Evolutionary conservation across 2,329 filamentous ascomycete genomes (phyloP).

Genomic region (Fusarium goolgardi): DNA sequence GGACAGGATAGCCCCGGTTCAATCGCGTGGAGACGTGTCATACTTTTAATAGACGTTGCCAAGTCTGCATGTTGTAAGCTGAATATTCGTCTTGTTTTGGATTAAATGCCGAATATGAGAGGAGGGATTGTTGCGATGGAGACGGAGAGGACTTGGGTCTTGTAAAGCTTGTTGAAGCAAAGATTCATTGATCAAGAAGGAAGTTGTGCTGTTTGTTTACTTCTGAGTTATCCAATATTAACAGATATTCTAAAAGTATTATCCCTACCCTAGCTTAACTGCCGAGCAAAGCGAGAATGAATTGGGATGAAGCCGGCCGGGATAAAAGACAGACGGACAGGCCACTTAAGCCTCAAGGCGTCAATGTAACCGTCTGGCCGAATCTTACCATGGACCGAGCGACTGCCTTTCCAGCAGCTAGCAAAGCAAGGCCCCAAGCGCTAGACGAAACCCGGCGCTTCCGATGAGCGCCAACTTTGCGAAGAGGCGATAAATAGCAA

Average conservation of each 20-base stretch:
- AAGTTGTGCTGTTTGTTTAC: neutral
- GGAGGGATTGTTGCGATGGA: neutral
- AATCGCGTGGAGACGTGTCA: neutral
- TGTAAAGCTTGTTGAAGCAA: neutral
- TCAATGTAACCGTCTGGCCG: conserved; percentile 31
- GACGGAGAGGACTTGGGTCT: too few relatives aligned
- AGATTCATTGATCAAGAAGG: neutral
- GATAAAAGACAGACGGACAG: conserved; percentile 2
- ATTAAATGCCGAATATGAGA: neutral
- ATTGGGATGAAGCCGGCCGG: conserved; percentile 14
- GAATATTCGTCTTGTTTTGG: neutral
- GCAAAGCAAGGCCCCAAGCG: conserved; percentile 4
- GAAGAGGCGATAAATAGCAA: neutral
- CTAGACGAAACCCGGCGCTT: conserved; percentile 20
- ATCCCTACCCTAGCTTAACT: conserved; percentile 1
- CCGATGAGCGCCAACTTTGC: neutral
- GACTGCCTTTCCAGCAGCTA: neutral
- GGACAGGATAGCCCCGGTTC: conserved; percentile 11
- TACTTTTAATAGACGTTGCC: conserved; percentile 16
- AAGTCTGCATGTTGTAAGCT: conserved; percentile 1
- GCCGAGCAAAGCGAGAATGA: conserved; percentile 1
- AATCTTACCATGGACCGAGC: conserved; percentile 1
- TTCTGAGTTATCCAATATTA: neutral
- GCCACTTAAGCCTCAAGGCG: conserved; percentile 24
- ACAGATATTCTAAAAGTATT: conserved; percentile 14